Percentiles rank a stretch among this genome's conserved stretches.
Conservation (phyloP, 2,329 filamentous ascomycete genomes). For the Phialocephala sp. region DNA sequence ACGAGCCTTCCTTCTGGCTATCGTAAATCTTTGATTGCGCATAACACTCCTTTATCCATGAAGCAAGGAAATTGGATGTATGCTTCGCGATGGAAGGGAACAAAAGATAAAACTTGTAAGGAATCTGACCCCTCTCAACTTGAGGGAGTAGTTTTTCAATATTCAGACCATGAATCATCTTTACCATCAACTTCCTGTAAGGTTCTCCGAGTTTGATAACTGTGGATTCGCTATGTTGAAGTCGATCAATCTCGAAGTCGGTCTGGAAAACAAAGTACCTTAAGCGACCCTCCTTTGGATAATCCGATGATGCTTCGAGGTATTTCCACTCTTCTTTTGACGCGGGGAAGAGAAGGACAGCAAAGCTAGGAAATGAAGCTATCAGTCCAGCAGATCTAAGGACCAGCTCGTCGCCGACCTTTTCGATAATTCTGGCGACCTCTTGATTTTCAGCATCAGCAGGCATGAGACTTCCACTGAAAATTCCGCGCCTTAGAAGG, state of each 20-base stretch:
- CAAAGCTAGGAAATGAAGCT: constrained; percentile 25
- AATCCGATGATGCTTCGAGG: constrained; percentile 26
- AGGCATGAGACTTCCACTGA: constrained; percentile 27
- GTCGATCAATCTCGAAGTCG: constrained; percentile 13
- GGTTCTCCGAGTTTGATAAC: constrained; percentile 9
- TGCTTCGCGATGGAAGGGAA: constrained; percentile 50
- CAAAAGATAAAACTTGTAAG: constrained; percentile 52
- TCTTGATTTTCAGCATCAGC: constrained; percentile 19
- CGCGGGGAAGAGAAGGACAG: constrained; percentile 37
- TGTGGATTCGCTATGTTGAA: not conserved
- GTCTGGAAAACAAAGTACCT: constrained; percentile 37
- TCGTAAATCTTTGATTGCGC: constrained; percentile 50
- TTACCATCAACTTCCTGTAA: constrained; percentile 28
- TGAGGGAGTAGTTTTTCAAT: constrained; percentile 30
- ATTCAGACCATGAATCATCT: constrained; percentile 33
- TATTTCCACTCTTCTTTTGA: constrained; percentile 40
- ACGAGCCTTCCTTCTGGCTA: constrained; percentile 51
- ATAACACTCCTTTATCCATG: constrained; percentile 52
- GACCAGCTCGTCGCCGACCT: constrained; percentile 32
- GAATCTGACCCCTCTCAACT: constrained; percentile 4
- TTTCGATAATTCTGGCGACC: constrained; percentile 25
- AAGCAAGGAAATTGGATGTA: constrained; percentile 47
- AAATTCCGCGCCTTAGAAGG: constrained; percentile 17
- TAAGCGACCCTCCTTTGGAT: constrained; percentile 23
- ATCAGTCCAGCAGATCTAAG: constrained; percentile 33